Conservation (phyloP, 1,284 basidiomycete species). For the Puccinia hordei region DNA sequence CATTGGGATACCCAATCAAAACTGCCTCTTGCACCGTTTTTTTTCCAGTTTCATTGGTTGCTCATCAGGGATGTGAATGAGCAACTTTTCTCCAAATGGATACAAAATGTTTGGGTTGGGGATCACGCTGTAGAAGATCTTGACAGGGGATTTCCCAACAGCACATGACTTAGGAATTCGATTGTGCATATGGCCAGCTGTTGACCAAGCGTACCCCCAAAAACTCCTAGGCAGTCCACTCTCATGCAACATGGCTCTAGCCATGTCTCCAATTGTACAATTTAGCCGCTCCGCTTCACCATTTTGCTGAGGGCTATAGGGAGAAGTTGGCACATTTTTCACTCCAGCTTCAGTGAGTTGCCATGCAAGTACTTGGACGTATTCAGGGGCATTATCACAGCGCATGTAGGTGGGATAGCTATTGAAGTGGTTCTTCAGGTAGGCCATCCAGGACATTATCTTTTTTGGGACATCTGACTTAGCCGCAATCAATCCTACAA, state of each 20-base stretch:
- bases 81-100: background rate
- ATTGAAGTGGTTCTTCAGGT: background rate
- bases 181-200: background rate
- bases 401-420: background rate
- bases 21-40: background rate
- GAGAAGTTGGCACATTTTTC: background rate
- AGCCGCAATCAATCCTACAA: too few species aligned
- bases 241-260: too few species aligned
- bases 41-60: background rate
- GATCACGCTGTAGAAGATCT: background rate
- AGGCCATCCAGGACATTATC: background rate
- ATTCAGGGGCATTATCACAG: constrained; percentile 14
- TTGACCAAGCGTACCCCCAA: background rate
- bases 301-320: constrained; percentile 9
- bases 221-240: too few species aligned
- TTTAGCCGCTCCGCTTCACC: constrained; percentile 13
- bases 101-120: too few species aligned
- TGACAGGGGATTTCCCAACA: background rate
- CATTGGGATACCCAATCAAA: background rate
- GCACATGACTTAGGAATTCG: background rate
- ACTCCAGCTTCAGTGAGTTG: background rate
- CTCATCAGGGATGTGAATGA: background rate
- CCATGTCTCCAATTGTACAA: constrained; percentile 1
- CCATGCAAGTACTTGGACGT: too few species aligned
- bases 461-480: background rate